Percentiles rank a stretch among this genome's conserved stretches.
phyloP scores from a whole-genome alignment of 148 eudicot species.

The Heliosperma pusillum region DNA sequence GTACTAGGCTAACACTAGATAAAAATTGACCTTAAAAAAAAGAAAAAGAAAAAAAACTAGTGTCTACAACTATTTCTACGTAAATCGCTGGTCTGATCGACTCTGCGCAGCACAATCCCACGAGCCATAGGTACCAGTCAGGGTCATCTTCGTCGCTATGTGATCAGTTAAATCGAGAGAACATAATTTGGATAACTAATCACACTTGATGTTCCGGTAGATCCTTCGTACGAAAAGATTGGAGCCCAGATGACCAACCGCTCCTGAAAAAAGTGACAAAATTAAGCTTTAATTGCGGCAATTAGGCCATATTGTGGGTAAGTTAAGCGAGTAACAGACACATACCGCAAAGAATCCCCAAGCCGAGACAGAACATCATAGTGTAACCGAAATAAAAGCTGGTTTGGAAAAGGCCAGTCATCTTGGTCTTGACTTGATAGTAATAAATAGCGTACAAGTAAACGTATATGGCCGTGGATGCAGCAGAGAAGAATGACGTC shows the following conservation, averaged over 20 bases:
- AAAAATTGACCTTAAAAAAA: too few relatives aligned
- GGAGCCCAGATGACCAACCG: constrained; percentile 52
- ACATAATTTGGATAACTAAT: constrained; percentile 26
- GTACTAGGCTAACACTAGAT: neutral
- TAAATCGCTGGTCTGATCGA: constrained; percentile 1
- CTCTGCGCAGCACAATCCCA: constrained; percentile 8
- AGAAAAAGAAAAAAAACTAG: neutral
- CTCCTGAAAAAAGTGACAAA: constrained; percentile 32
- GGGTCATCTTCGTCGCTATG: neutral
- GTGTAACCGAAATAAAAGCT: constrained; percentile 97
- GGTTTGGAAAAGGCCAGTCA: constrained; percentile 95
- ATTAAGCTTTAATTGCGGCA: neutral
- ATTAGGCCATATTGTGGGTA: neutral
- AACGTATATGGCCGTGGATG: constrained; percentile 83
- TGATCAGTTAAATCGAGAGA: constrained; percentile 9
- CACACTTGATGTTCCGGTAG: constrained; percentile 57
- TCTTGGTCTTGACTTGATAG: constrained; percentile 87
- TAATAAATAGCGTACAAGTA: constrained; percentile 86
- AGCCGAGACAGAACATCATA: constrained; percentile 75
- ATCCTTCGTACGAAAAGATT: constrained; percentile 53
- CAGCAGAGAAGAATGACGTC: constrained; percentile 91
- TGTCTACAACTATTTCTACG: constrained; percentile 20
- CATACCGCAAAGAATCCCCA: constrained; percentile 85
- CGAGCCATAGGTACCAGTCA: neutral
- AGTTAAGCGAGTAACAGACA: neutral